Base-by-base conservation (phyloP, 2,329 filamentous ascomycete species). In the Cercospora canescens region DNA sequence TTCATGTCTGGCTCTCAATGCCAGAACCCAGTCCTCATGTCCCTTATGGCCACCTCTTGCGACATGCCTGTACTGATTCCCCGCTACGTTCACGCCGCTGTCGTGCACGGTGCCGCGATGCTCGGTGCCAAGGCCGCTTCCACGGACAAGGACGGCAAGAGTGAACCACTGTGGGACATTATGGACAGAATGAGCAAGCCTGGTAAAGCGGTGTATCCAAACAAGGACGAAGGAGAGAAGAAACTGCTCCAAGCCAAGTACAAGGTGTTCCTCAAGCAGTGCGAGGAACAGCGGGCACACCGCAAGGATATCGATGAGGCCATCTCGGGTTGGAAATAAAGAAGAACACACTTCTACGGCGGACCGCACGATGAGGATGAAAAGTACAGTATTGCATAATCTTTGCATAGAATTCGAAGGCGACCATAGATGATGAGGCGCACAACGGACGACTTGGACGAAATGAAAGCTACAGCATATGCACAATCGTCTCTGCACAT, bases 1-100 rank as follows among this genome's bases (percentile, higher is more conserved):
- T 99, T 98, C 87, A 98, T 99, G 95, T 97, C 93, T 4, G 95
- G 95, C 67, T 96, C 92, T 11, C 95, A 98, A 79, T 99, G 95
- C 83, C 94, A 97, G 81, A 99, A 99, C 79, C 88, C 90, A 35
- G 88, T 98, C 67, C 85, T 99, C 63, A 97, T 99, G 90, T 86
- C 89, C 65, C 87, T 99, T 16, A 91, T 99, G 73, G 93, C 95
- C 14, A 95, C 94, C 0, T 91, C 91, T 0, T 98, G 94, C 80
- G 85, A 89, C 72, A 94, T 97, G 89, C 94, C 94, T 1, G 94
- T 99, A 21, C 83, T 97, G 39, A 96, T 98, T 63, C 95, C 95
- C 0, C 87, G 91, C 60, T 98, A 99, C 75, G 93, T 97, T 66
- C 92, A 97, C 76, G 94, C 94, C 1, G 95, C 95, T 6, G 95